phyloP scores from a whole-genome alignment of 371 early-diverging fungal genomes.

The Actinomortierella ambigua region DNA sequence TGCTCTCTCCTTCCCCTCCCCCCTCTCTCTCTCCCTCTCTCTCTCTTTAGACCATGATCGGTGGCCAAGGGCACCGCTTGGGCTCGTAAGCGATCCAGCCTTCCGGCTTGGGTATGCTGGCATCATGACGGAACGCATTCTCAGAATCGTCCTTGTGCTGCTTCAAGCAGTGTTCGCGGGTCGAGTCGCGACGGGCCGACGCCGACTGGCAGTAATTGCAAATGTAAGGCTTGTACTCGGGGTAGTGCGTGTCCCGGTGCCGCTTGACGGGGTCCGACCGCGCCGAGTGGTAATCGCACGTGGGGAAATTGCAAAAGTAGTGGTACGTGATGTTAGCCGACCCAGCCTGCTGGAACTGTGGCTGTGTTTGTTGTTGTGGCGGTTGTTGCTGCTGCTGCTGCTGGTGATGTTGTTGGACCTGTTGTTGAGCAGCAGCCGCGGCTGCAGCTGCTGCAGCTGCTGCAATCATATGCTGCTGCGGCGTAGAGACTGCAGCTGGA shows the following conservation, averaged over 20 bases:
- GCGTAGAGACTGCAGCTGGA: too few species aligned
- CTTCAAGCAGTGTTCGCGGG: conserved; percentile 42
- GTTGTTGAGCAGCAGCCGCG: not conserved
- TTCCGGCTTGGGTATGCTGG: conserved; percentile 38
- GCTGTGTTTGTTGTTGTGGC: not conserved
- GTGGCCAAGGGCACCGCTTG: conserved; percentile 45
- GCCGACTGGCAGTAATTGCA: conserved; percentile 42
- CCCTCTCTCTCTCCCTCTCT: not conserved
- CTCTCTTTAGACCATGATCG: conserved; percentile 27
- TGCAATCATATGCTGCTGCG: too few species aligned
- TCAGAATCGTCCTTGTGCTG: conserved; percentile 46
- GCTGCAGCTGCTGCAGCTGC: too few species aligned
- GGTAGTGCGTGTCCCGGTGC: conserved; percentile 45
- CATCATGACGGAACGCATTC: conserved; percentile 36
- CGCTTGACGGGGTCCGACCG: conserved; percentile 46
- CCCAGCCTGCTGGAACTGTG: conserved; percentile 5
- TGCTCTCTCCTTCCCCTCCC: too few species aligned
- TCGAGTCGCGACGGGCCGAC: conserved; percentile 41
- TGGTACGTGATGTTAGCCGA: conserved; percentile 37
- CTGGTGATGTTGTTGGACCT: not conserved
- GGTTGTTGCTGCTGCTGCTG: conserved; percentile 3
- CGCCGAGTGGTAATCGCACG: conserved; percentile 44
- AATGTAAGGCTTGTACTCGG: conserved; percentile 45
- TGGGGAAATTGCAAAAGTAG: conserved; percentile 42
- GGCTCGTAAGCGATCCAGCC: conserved; percentile 47